A percentile compares a stretch with the other conserved stretches of the same genome.
phyloP scores from a whole-genome alignment of 1,284 basidiomycete species.

The Papiliotrema flavescens region DNA sequence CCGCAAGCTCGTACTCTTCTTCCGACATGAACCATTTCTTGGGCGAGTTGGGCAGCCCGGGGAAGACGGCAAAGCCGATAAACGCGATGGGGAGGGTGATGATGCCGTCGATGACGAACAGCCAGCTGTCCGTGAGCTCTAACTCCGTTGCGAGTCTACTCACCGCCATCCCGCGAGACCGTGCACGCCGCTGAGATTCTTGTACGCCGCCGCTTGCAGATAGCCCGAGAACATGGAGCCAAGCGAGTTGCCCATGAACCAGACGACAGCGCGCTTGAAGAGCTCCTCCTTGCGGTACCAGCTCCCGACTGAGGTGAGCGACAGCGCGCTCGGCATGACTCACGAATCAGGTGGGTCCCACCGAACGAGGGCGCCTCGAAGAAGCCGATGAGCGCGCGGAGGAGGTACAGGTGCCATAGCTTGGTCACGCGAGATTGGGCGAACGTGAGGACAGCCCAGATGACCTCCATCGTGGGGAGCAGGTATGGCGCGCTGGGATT shows the following conservation, averaged over 20 bases:
- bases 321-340: background rate
- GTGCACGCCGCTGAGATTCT: constrained; percentile 30
- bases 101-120: constrained; percentile 28
- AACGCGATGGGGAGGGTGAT: constrained; percentile 33
- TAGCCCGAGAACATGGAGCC: constrained; percentile 36
- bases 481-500: constrained; percentile 21
- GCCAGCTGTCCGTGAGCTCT: constrained; percentile 9
- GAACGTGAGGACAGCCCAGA: constrained; percentile 24
- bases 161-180: constrained; percentile 29
- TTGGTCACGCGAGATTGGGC: constrained; percentile 14
- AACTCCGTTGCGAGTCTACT: no score
- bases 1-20: constrained; percentile 24
- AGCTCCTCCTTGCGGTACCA: constrained; percentile 25
- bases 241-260: constrained; percentile 24
- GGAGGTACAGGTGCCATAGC: constrained; percentile 18
- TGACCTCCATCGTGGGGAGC: constrained; percentile 20
- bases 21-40: constrained; percentile 15
- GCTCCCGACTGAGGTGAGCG: constrained; percentile 32
- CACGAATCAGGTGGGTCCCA: constrained; percentile 25
- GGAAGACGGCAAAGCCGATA: constrained; percentile 23
- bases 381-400: constrained; percentile 27
- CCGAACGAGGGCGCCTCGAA: constrained; percentile 27
- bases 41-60: constrained; percentile 25
- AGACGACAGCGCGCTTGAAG: constrained; percentile 24
- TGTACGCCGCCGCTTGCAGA: constrained; percentile 40